Percentiles rank a stretch among this genome's conserved stretches.
Evolutionary conservation across 345 rosid genomes (phyloP).

Genomic region (Eucalyptus regnans): DNA sequence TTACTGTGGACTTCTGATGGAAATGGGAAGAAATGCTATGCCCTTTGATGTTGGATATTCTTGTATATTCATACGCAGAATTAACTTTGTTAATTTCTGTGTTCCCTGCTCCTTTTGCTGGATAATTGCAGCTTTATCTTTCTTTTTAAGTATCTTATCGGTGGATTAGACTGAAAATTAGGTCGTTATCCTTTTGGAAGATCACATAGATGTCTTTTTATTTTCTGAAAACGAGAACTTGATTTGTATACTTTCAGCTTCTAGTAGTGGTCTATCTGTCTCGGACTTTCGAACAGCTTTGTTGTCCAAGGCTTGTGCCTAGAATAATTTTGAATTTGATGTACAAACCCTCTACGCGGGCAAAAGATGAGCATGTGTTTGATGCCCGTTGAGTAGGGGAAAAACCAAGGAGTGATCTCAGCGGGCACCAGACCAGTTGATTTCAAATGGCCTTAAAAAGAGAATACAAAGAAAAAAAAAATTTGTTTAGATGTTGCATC

Average conservation of each 20-base stretch:
- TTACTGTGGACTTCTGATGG: constrained; percentile 12
- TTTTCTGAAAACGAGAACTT: not conserved
- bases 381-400: not conserved
- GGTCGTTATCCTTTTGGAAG: not conserved
- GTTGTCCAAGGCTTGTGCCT: not conserved
- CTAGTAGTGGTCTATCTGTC: not conserved
- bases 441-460: not conserved
- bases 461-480: not conserved
- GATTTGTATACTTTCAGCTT: not conserved
- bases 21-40: not conserved
- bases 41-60: not conserved
- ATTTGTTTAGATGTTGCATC: not conserved
- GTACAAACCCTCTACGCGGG: not conserved
- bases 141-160: not conserved
- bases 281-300: not conserved
- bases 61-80: not conserved
- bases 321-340: not conserved
- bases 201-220: not conserved
- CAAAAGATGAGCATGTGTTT: not conserved
- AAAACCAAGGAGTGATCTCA: not conserved
- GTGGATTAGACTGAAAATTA: not conserved
- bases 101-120: not conserved
- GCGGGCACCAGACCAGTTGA: not conserved
- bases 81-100: not conserved
- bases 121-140: not conserved